Evolutionary conservation across 345 rosid genomes (phyloP).

Genomic region (Triadica sebifera): DNA sequence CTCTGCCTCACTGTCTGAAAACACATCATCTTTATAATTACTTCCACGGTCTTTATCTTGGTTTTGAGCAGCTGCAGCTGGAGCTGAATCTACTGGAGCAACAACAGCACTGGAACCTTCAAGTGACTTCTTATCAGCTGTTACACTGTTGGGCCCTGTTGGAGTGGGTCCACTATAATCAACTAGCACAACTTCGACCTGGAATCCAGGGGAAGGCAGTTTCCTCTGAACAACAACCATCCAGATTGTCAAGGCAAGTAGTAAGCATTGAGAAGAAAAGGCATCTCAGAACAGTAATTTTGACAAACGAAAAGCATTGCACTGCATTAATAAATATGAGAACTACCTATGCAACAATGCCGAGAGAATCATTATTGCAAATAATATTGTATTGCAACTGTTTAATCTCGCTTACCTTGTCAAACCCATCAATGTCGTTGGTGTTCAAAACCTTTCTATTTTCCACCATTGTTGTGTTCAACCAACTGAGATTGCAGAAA

Average conservation of each 20-base stretch:
- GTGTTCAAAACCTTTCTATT: constrained; percentile 66
- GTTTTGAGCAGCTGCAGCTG: constrained; percentile 30
- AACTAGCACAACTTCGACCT: constrained; percentile 57
- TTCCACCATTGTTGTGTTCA: constrained; percentile 81
- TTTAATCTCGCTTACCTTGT: constrained; percentile 45
- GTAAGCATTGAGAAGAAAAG: neutral
- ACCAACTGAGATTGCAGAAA: constrained; percentile 55
- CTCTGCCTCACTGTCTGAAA: constrained; percentile 81
- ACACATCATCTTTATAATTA: constrained; percentile 66
- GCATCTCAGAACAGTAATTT: neutral
- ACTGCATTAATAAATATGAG: neutral
- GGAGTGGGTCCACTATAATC: constrained; percentile 36
- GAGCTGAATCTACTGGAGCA: constrained; percentile 28
- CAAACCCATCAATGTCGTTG: constrained; percentile 80
- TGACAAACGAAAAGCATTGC: neutral
- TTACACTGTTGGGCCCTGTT: constrained; percentile 28
- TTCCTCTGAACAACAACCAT: constrained; percentile 51
- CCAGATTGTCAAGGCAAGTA: neutral
- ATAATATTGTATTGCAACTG: neutral
- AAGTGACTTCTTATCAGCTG: constrained; percentile 36
- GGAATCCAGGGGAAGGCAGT: constrained; percentile 88
- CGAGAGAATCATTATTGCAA: neutral
- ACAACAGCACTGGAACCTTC: constrained; percentile 41
- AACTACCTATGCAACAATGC: neutral
- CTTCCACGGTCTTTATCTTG: constrained; percentile 41